Evolutionary conservation across 805 yeast species (phyloP).

Genomic region (Candida nanaspora): DNA sequence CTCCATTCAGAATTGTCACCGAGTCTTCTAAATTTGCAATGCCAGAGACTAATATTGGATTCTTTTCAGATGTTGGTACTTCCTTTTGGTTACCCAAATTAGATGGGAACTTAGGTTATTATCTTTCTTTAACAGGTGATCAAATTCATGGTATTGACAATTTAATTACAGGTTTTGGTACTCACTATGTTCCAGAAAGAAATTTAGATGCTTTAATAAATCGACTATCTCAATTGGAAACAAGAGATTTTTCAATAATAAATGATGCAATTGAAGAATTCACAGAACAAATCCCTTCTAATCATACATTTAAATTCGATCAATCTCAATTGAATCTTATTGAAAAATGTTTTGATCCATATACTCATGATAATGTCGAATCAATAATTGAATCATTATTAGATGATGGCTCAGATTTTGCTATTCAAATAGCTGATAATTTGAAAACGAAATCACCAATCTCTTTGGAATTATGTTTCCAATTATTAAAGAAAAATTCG

Average conservation of each 20-base stretch:
- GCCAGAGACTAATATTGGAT: constrained; percentile 98
- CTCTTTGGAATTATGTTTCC: constrained; percentile 68
- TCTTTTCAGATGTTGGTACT: constrained; percentile 93
- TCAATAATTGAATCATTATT: constrained; percentile 47
- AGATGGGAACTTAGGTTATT: constrained; percentile 79
- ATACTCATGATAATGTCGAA: constrained; percentile 36
- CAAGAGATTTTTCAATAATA: constrained; percentile 24
- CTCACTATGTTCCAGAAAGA: constrained; percentile 75
- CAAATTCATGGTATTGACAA: constrained; percentile 71
- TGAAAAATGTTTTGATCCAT: constrained; percentile 56
- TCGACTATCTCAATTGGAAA: constrained; percentile 57
- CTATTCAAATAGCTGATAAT: constrained; percentile 46
- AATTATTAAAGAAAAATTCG: constrained; percentile 56
- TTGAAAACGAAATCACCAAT: constrained; percentile 66
- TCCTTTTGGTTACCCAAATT: constrained; percentile 81
- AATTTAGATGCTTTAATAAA: constrained; percentile 54
- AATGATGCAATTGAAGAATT: constrained; percentile 76
- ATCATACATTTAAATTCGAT: constrained; percentile 55
- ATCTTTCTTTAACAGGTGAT: constrained; percentile 81
- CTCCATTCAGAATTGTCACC: constrained; percentile 89
- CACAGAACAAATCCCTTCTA: constrained; percentile 56
- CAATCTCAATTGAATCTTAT: constrained; percentile 59
- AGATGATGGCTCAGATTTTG: constrained; percentile 55
- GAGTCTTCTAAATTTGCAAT: constrained; percentile 88
- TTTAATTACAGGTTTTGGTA: constrained; percentile 78